phyloP scores from a whole-genome alignment of 1,284 basidiomycete genomes.

The Mycena sp. region DNA sequence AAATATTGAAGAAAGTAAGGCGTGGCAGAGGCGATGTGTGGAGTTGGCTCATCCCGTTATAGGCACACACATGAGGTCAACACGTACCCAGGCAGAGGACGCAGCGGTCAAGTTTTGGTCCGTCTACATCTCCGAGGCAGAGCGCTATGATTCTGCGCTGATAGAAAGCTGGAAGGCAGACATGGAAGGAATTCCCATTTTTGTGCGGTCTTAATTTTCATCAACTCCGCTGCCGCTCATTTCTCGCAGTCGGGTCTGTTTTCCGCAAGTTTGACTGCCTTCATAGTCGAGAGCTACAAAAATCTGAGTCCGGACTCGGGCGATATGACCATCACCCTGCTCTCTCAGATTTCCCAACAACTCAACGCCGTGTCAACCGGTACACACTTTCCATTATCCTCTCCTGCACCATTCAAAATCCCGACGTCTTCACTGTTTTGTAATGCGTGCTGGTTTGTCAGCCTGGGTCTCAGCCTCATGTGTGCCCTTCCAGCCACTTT shows the following conservation, averaged over 20 bases:
- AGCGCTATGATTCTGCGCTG: conserved; percentile 26
- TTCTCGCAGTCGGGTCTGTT: conserved; percentile 30
- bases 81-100: conserved; percentile 7
- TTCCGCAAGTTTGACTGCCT: conserved; percentile 27
- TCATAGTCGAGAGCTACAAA: conserved; percentile 28
- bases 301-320: conserved; percentile 11
- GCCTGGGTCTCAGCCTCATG: conserved; percentile 26
- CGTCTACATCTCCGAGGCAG: conserved; percentile 23
- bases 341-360: conserved; percentile 20
- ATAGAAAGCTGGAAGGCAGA: conserved; percentile 26
- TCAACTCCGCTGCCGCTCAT: too few relatives aligned
- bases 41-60: too few relatives aligned
- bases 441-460: conserved; percentile 29
- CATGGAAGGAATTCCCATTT: conserved; percentile 26
- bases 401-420: neutral
- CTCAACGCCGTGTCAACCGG: conserved; percentile 9
- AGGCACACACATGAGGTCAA: too few relatives aligned
- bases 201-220: too few relatives aligned
- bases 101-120: conserved; percentile 23
- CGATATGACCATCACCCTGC: conserved; percentile 1
- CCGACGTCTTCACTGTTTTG: conserved; percentile 12
- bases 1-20: too few relatives aligned
- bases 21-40: too few relatives aligned
- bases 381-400: neutral
- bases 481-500: conserved; percentile 27